Evolutionary conservation across 2,329 filamentous ascomycete species (phyloP).

Genomic region (Aspergillus unguis): DNA sequence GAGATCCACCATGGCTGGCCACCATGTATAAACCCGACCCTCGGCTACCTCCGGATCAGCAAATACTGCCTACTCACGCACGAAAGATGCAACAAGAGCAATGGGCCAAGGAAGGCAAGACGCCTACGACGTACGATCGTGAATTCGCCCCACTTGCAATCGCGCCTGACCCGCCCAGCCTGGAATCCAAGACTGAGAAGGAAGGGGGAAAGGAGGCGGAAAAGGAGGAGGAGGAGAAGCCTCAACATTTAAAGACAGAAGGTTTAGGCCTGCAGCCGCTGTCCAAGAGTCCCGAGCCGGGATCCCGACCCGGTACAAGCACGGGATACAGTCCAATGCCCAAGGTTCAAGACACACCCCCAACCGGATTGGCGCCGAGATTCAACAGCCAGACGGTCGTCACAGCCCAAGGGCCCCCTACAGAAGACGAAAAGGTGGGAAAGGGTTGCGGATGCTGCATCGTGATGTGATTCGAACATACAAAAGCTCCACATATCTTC

Average conservation of each 20-base stretch:
- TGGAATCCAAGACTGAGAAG: slow-evolving; percentile 16
- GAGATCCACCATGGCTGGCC: slow-evolving; percentile 92
- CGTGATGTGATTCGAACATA: slow-evolving; percentile 59
- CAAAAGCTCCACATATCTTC: neutral
- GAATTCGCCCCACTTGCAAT: slow-evolving; percentile 75
- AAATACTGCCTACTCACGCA: slow-evolving; percentile 91
- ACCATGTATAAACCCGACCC: slow-evolving; percentile 96
- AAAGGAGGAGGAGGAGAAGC: slow-evolving; percentile 10
- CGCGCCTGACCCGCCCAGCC: slow-evolving; percentile 30
- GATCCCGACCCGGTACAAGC: slow-evolving; percentile 38
- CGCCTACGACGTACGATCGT: slow-evolving; percentile 79
- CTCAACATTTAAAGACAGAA: slow-evolving; percentile 14
- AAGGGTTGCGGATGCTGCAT: slow-evolving; percentile 67
- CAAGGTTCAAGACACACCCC: slow-evolving; percentile 40
- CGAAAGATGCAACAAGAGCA: slow-evolving; percentile 88
- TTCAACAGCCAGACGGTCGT: slow-evolving; percentile 44
- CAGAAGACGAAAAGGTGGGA: slow-evolving; percentile 30
- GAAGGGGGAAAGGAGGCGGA: slow-evolving; percentile 6
- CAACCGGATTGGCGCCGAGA: slow-evolving; percentile 35
- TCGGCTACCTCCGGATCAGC: slow-evolving; percentile 87
- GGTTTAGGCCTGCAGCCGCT: slow-evolving; percentile 20
- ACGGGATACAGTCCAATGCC: slow-evolving; percentile 52
- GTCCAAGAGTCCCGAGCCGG: slow-evolving; percentile 33
- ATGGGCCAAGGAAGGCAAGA: slow-evolving; percentile 89
- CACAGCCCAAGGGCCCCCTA: slow-evolving; percentile 52